These are phyloP conservation scores for Rhododendron williamsianum DNA, from an alignment of 148 eudicot genomes.

Conservation along the genomic window DNA sequence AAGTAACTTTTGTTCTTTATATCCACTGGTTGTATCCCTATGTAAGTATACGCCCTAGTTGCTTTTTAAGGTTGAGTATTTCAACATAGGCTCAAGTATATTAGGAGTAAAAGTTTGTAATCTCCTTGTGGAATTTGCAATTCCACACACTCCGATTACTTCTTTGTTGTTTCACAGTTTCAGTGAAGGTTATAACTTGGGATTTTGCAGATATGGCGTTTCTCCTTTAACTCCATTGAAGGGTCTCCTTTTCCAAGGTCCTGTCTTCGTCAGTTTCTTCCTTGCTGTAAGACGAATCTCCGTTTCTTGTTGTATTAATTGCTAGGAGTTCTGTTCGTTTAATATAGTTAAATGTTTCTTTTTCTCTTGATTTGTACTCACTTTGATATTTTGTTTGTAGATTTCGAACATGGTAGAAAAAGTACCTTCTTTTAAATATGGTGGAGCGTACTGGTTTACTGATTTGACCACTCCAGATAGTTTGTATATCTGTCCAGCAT, in stretches of 20 bases:
- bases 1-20: background rate
- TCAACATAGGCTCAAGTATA: background rate
- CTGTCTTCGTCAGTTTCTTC: constrained; percentile 85
- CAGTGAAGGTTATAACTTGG: background rate
- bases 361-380: background rate
- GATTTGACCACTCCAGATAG: constrained; percentile 86
- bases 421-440: constrained; percentile 83
- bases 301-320: background rate
- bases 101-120: background rate
- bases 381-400: constrained; percentile 31
- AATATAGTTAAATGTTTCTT: background rate
- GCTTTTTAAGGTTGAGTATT: background rate
- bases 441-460: constrained; percentile 87
- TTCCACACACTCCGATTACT: background rate
- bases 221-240: constrained; percentile 82
- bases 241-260: constrained; percentile 81
- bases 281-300: constrained; percentile 71
- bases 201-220: constrained; percentile 66
- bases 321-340: background rate
- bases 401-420: constrained; percentile 87
- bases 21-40: background rate
- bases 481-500: constrained; percentile 64
- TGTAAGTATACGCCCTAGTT: background rate
- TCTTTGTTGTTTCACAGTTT: background rate
- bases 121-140: background rate